Conservation (phyloP, 306 rosid species). For the Senna siamea region DNA sequence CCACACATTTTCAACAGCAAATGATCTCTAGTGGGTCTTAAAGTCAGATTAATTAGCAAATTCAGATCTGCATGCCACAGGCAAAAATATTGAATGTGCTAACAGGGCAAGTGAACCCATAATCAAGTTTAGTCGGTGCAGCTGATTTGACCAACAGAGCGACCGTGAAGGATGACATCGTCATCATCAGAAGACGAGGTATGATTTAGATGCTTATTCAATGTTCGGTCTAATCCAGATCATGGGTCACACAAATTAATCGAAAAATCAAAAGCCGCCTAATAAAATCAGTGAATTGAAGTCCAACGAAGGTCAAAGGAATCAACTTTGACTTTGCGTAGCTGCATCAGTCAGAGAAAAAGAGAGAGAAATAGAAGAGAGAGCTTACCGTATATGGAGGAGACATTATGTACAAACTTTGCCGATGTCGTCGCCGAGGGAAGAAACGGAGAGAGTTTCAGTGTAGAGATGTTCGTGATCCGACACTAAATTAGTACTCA, state of each 20-base stretch:
- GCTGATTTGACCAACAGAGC: not conserved
- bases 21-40: not conserved
- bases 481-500: not conserved
- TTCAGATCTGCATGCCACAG: slow-evolving; percentile 20
- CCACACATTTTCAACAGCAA: not conserved
- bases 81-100: not conserved
- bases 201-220: slow-evolving; percentile 7
- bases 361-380: slow-evolving; percentile 34
- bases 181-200: not conserved
- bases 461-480: not conserved
- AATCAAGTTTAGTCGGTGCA: not conserved
- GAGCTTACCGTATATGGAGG: slow-evolving; percentile 37
- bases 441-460: not conserved
- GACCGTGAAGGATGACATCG: not conserved
- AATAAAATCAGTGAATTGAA: slow-evolving; percentile 19
- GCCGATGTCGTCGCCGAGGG: slow-evolving; percentile 15
- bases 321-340: not conserved
- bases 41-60: slow-evolving; percentile 10
- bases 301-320: not conserved
- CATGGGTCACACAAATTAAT: not conserved
- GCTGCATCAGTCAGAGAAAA: not conserved
- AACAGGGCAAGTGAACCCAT: slow-evolving; percentile 3
- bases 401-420: slow-evolving; percentile 38
- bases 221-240: not conserved
- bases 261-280: not conserved